Evolutionary conservation across 345 rosid genomes (phyloP), one percentile per base, ranked within the genome.

Genomic region (Eucalyptus virginea): DNA sequence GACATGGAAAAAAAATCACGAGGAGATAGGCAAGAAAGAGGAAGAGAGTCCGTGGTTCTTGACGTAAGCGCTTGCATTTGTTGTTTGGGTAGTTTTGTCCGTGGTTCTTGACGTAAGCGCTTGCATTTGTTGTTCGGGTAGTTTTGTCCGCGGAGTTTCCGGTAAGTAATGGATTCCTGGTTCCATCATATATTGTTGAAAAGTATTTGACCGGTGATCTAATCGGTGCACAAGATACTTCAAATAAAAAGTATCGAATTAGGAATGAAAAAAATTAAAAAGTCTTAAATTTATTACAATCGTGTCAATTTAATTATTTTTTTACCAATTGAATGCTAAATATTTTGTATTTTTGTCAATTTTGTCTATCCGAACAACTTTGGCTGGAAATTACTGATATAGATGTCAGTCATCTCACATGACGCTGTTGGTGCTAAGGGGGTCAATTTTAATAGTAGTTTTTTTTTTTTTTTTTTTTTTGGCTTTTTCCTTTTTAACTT

Each of bases 401-500:
- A 23, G 12, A 56, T 23, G 12, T 23, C 0, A 56, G 0, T 56
- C 3, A 23, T 23, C 28, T 23, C 4, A 3, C 26, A 11, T 23
- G 12, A 23, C 2, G 0, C 0, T 21, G 1, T 23, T 56, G 60
- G 5, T 23, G 60, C 28, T 23, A 23, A 23, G 54, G 80, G 11
- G 40, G 23, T 5, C 6, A 92, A 51, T 51, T 51, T 51, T 3
- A 7, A 51, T 51, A 51, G 1, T 17, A 11, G 5, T 48, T 48
- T 48, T 11, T 37, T 37, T 37, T 37, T 14, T 4, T 48, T 13
- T 48, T 48, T 9, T 45, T 49, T 49, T 15, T 50, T 5, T 14
- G 3, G 8, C 6, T 50, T 50, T 51, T 51, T 51, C 21, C 8
- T 17, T 50, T 16, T 6, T 50, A 48, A 4, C 3, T 17, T 51